Percentiles rank a stretch among this genome's conserved stretches.
These are phyloP conservation scores for Aschersonia sp. DNA, from an alignment of 2,329 filamentous ascomycete genomes.

Conservation along the genomic window DNA sequence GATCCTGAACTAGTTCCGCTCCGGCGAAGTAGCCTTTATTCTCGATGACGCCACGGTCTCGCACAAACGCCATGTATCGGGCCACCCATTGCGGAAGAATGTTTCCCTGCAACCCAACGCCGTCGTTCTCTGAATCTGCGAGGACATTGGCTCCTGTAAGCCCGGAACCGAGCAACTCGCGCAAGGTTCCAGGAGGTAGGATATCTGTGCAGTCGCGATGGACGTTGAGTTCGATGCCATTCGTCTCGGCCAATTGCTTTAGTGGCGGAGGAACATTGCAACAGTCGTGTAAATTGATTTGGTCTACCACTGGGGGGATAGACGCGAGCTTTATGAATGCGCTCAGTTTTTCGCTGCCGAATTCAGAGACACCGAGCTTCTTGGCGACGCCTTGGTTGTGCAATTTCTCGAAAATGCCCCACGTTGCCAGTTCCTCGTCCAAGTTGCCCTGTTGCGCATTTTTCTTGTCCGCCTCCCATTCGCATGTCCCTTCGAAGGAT, in stretches of 20 bases:
- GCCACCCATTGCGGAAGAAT: conserved; percentile 86
- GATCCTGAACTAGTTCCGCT: conserved; percentile 42
- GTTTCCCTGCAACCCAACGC: conserved; percentile 55
- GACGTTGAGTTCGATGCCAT: conserved; percentile 76
- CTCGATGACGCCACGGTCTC: conserved; percentile 88
- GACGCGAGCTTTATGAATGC: conserved; percentile 58
- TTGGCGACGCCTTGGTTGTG: conserved; percentile 56
- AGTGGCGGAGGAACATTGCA: conserved; percentile 88
- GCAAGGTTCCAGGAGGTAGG: conserved; percentile 67
- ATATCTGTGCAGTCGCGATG: conserved; percentile 93
- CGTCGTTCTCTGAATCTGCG: conserved; percentile 37
- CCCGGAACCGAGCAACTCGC: conserved; percentile 66
- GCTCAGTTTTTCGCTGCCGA: conserved; percentile 70
- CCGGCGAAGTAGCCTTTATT: conserved; percentile 96
- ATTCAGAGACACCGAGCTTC: conserved; percentile 77
- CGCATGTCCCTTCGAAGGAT: conserved; percentile 84
- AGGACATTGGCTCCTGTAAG: conserved; percentile 63
- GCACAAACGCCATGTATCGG: conserved; percentile 92
- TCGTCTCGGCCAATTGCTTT: conserved; percentile 66
- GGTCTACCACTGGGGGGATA: conserved; percentile 70
- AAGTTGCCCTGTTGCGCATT: conserved; percentile 50
- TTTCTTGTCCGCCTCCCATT: conserved; percentile 54
- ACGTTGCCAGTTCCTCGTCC: conserved; percentile 52
- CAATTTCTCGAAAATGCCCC: conserved; percentile 60
- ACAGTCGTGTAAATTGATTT: conserved; percentile 93